A percentile compares a stretch with the other conserved stretches of the same genome.
Evolutionary conservation across 108 stramenopile genomes (phyloP).

Genomic region (Epipyxis sp.): DNA sequence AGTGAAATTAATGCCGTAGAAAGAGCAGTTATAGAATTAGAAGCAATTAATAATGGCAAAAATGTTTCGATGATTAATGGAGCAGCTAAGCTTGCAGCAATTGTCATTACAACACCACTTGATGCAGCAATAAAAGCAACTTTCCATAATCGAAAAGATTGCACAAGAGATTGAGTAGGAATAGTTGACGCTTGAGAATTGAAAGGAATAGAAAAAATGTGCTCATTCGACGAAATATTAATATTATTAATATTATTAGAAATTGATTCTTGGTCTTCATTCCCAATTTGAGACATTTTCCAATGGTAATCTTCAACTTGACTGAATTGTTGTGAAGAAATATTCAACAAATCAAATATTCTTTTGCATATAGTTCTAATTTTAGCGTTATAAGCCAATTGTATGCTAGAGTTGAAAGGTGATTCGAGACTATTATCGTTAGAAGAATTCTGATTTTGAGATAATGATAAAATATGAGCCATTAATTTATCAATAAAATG

Average conservation of each 20-base stretch:
- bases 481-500: no score
- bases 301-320: neutral
- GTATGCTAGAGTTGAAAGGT: neutral
- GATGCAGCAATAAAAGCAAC: neutral
- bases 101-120: neutral
- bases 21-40: neutral
- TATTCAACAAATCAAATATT: neutral
- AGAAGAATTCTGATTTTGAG: neutral
- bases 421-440: neutral
- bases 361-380: neutral
- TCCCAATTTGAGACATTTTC: neutral
- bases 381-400: neutral
- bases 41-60: neutral
- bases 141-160: neutral
- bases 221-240: neutral
- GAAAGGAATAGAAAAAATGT: neutral
- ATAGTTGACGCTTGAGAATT: neutral
- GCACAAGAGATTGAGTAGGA: neutral
- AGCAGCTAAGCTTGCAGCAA: neutral
- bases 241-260: neutral
- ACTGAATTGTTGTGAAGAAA: neutral
- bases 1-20: neutral
- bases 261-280: neutral
- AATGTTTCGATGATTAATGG: neutral
- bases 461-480: neutral